phyloP scores from a whole-genome alignment of 106 monocot genomes.

The Xerophyta viscosa region DNA sequence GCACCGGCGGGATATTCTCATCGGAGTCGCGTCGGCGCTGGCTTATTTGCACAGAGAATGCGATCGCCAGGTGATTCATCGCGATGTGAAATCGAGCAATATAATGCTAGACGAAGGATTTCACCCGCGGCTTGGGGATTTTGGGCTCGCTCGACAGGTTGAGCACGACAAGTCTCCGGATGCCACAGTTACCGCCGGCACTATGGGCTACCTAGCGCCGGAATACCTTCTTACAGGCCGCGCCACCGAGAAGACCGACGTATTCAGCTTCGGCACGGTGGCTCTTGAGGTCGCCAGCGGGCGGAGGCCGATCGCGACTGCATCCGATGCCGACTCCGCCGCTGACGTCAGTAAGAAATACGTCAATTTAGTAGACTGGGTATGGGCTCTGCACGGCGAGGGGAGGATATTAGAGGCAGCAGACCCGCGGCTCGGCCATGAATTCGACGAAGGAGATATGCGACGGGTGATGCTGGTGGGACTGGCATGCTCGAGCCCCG shows the following conservation, averaged over 20 bases:
- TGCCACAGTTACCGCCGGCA: conserved; percentile 88
- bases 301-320: conserved; percentile 56
- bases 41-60: conserved; percentile 97
- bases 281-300: conserved; percentile 76
- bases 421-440: conserved; percentile 46
- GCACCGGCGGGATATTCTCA: conserved; percentile 59
- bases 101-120: conserved; percentile 91
- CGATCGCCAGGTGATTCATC: conserved; percentile 87
- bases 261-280: conserved; percentile 90
- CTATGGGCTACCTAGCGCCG: conserved; percentile 98
- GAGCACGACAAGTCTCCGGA: conserved; percentile 81
- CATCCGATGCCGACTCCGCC: not conserved
- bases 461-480: conserved; percentile 52
- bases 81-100: conserved; percentile 99
- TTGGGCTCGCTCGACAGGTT: conserved; percentile 83
- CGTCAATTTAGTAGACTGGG: conserved; percentile 82
- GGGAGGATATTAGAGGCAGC: conserved; percentile 47
- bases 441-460: conserved; percentile 70
- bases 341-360: not conserved
- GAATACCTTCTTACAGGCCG: conserved; percentile 94
- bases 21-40: conserved; percentile 87
- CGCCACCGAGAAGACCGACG: conserved; percentile 84
- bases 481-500: conserved; percentile 77
- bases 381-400: conserved; percentile 71
- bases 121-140: conserved; percentile 85